Evolutionary conservation across 2,329 filamentous ascomycete species (phyloP).

Genomic region (Pyrenochaeta sp.): DNA sequence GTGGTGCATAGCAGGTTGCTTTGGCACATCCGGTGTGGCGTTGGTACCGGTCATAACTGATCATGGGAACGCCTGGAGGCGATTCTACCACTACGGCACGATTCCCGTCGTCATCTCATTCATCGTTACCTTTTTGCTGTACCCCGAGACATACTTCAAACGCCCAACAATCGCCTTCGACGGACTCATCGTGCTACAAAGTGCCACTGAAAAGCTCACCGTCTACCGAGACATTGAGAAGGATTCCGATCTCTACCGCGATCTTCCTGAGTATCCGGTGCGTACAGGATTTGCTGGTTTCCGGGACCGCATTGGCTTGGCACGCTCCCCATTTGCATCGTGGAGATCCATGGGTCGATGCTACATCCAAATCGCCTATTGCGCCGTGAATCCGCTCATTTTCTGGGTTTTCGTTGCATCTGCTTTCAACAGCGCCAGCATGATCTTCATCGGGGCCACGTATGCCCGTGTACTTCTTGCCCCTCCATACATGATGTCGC

Average conservation of each 20-base stretch:
- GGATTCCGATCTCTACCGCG: constrained; percentile 32
- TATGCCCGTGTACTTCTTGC: constrained; percentile 25
- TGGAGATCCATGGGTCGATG: constrained; percentile 34
- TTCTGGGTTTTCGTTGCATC: constrained; percentile 40
- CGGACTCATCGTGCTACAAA: constrained; percentile 50
- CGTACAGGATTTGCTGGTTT: constrained; percentile 12
- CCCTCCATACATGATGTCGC: constrained; percentile 31
- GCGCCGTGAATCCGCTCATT: constrained; percentile 37
- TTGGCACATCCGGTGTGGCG: constrained; percentile 33
- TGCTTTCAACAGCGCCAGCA: constrained; percentile 34
- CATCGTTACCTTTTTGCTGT: constrained; percentile 39
- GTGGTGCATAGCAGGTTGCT: constrained; percentile 40
- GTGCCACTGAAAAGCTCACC: constrained; percentile 48
- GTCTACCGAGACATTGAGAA: constrained; percentile 46
- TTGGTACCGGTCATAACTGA: constrained; percentile 37
- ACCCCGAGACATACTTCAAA: constrained; percentile 52
- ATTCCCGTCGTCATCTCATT: constrained; percentile 32
- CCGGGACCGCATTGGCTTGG: constrained; percentile 25
- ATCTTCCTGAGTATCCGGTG: constrained; percentile 27
- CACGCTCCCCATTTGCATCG: constrained; percentile 30
- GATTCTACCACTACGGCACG: constrained; percentile 43
- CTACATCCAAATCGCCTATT: constrained; percentile 39
- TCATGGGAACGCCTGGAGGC: constrained; percentile 39
- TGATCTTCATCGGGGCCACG: constrained; percentile 40
- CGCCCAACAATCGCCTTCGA: constrained; percentile 52